A percentile compares a stretch with the other conserved stretches of the same genome.
Evolutionary conservation across 1,284 basidiomycete species (phyloP).

Genomic region (Moesziomyces aphidis): DNA sequence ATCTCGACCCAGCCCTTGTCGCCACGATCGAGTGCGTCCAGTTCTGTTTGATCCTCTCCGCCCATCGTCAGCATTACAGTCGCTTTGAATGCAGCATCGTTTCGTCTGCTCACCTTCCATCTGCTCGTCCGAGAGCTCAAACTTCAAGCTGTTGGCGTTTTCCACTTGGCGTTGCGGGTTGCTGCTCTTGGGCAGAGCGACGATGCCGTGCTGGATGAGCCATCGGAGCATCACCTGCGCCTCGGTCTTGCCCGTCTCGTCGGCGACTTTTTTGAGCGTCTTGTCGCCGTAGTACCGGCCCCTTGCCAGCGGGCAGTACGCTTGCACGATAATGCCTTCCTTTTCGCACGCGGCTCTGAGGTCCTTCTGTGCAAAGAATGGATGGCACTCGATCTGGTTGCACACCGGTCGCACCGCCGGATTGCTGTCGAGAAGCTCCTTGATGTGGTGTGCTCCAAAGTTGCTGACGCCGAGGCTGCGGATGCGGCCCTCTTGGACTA

Average conservation of each 20-base stretch:
- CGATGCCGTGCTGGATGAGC: constrained; percentile 75
- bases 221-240: constrained; percentile 81
- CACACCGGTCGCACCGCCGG: constrained; percentile 51
- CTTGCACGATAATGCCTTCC: constrained; percentile 79
- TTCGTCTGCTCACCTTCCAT: constrained; percentile 69
- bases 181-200: constrained; percentile 51
- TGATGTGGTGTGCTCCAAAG: constrained; percentile 49
- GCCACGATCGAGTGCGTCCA: constrained; percentile 35
- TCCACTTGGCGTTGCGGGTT: constrained; percentile 78
- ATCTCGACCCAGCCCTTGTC: constrained; percentile 45
- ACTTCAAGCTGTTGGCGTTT: constrained; percentile 80
- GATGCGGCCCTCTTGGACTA: constrained; percentile 53
- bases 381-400: constrained; percentile 61
- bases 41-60: constrained; percentile 3
- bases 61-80: not conserved
- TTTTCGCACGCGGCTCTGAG: constrained; percentile 77
- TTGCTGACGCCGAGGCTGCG: constrained; percentile 74
- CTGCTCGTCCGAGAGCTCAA: constrained; percentile 76
- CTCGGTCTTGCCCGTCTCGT: constrained; percentile 74
- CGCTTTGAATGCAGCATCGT: no score
- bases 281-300: constrained; percentile 71
- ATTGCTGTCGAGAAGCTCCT: constrained; percentile 47
- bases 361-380: constrained; percentile 72
- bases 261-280: constrained; percentile 41
- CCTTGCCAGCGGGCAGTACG: constrained; percentile 86